phyloP scores from a whole-genome alignment of 2,329 filamentous ascomycete species.

The Phialocephala sp. region DNA sequence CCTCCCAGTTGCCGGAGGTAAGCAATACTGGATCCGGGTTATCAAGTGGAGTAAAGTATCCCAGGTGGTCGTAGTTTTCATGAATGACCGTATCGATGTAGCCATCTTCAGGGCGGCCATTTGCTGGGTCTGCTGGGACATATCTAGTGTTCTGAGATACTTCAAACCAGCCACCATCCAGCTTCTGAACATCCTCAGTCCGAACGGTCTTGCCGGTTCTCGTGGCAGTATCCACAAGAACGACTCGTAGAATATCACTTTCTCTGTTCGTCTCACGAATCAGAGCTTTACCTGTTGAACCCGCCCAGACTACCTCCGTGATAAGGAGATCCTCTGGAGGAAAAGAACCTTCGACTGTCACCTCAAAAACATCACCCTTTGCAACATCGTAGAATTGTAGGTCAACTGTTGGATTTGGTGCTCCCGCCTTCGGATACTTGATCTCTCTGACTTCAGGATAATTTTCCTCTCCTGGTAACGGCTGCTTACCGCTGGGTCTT shows the following conservation, averaged over 20 bases:
- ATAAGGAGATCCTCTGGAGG: conserved; percentile 83
- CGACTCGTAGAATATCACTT: conserved; percentile 86
- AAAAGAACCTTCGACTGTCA: conserved; percentile 80
- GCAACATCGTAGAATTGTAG: conserved; percentile 87
- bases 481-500: conserved; percentile 75
- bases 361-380: conserved; percentile 78
- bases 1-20: conserved; percentile 91
- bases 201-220: conserved; percentile 81
- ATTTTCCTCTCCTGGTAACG: conserved; percentile 74
- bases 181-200: conserved; percentile 75
- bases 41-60: conserved; percentile 90
- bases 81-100: conserved; percentile 92
- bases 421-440: conserved; percentile 96
- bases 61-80: conserved; percentile 87
- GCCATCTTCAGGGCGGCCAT: conserved; percentile 80
- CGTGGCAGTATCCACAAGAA: conserved; percentile 78
- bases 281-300: conserved; percentile 72
- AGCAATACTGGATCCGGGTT: conserved; percentile 82
- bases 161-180: conserved; percentile 99
- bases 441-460: conserved; percentile 92
- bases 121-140: conserved; percentile 80
- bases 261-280: conserved; percentile 94
- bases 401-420: conserved; percentile 89
- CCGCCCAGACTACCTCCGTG: conserved; percentile 91
- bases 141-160: conserved; percentile 85